phyloP scores from a whole-genome alignment of 2,329 filamentous ascomycete genomes.

The Fusarium vanettenii region DNA sequence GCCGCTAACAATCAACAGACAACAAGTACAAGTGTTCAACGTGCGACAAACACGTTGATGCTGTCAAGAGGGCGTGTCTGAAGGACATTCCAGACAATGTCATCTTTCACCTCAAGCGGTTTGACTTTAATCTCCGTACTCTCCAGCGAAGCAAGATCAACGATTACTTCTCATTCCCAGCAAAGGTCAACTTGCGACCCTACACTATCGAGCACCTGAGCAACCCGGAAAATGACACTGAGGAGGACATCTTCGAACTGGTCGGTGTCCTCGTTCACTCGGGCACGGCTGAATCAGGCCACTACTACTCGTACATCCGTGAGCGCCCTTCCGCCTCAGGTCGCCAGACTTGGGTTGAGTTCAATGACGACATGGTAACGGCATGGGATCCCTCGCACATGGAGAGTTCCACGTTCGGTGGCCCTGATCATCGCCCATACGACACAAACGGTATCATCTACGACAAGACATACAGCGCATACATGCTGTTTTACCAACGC shows the following conservation, averaged over 20 bases:
- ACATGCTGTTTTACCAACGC: conserved; percentile 98
- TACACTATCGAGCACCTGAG: conserved; percentile 91
- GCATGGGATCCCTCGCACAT: conserved; percentile 80
- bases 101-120: conserved; percentile 93
- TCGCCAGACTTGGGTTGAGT: conserved; percentile 80
- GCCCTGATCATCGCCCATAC: conserved; percentile 66
- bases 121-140: conserved; percentile 82
- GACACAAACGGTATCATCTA: conserved; percentile 60
- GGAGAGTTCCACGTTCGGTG: conserved; percentile 84
- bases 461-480: conserved; percentile 86
- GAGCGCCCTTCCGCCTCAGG: conserved; percentile 72
- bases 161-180: conserved; percentile 90
- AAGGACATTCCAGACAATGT: conserved; percentile 94
- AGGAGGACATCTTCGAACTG: conserved; percentile 87
- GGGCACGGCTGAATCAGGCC: conserved; percentile 91
- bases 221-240: conserved; percentile 63
- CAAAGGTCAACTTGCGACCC: conserved; percentile 84
- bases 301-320: conserved; percentile 96
- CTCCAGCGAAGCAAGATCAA: conserved; percentile 93
- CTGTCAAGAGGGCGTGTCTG: conserved; percentile 90
- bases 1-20: conserved; percentile 62
- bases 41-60: conserved; percentile 90
- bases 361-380: conserved; percentile 89
- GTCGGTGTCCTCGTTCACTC: conserved; percentile 96
- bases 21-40: conserved; percentile 98